phyloP scores from a whole-genome alignment of 1,284 basidiomycete species.

The Hemileccinum hortonii region DNA sequence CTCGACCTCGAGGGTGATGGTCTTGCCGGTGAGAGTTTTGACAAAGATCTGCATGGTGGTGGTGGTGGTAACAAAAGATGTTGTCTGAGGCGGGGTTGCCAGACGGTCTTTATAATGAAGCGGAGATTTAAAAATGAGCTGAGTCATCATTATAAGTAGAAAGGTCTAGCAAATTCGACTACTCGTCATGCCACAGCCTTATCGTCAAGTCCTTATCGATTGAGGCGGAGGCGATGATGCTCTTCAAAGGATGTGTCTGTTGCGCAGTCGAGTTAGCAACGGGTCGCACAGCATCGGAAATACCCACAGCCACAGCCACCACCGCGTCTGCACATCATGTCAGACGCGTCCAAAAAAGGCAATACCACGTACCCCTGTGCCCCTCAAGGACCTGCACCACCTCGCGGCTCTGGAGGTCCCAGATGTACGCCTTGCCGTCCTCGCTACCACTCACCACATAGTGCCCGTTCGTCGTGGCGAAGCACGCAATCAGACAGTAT shows the following conservation, averaged over 20 bases:
- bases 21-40: slow-evolving; percentile 88
- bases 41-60: slow-evolving; percentile 83
- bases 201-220: slow-evolving; percentile 85
- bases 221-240: slow-evolving; percentile 77
- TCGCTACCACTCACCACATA: slow-evolving; percentile 89
- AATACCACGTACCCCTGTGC: slow-evolving; percentile 62
- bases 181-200: slow-evolving; percentile 69
- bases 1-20: slow-evolving; percentile 91
- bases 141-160: not conserved
- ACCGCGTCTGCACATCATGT: slow-evolving; percentile 58
- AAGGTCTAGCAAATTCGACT: slow-evolving; percentile 11
- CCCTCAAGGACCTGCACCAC: slow-evolving; percentile 75
- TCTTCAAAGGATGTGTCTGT: slow-evolving; percentile 70
- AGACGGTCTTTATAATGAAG: no score
- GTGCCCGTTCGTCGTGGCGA: slow-evolving; percentile 52
- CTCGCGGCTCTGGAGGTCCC: slow-evolving; percentile 86
- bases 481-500: slow-evolving; percentile 69
- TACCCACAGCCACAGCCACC: slow-evolving; percentile 66
- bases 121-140: slow-evolving; percentile 25
- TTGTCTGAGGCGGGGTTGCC: not conserved
- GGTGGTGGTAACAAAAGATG: slow-evolving; percentile 29
- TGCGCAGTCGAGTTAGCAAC: slow-evolving; percentile 9
- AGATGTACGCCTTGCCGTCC: slow-evolving; percentile 84
- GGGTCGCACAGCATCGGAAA: not conserved
- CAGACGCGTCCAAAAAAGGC: slow-evolving; percentile 6